These are phyloP conservation scores for Blastobotrys raffinosifermentans DNA, from an alignment of 1,139 yeast species.

Conservation along the genomic window DNA sequence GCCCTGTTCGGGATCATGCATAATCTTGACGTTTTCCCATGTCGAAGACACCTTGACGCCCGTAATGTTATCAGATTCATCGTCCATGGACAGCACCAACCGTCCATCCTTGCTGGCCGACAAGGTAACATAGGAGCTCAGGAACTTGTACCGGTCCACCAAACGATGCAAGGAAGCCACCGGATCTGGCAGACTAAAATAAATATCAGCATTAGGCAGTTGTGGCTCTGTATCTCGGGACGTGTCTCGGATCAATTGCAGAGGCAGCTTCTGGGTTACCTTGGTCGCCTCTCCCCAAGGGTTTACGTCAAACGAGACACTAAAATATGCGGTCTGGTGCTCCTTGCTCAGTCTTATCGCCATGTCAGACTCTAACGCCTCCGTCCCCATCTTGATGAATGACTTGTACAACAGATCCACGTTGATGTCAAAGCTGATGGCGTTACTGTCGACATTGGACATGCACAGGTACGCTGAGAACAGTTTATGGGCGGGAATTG, in stretches of 20 bases:
- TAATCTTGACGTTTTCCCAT: conserved; percentile 25
- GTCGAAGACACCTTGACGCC: conserved; percentile 25
- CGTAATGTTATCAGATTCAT: conserved; percentile 14
- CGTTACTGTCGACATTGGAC: conserved; percentile 14
- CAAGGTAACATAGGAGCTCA: conserved; percentile 22
- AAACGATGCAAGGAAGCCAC: conserved; percentile 14
- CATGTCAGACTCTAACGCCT: conserved; percentile 13
- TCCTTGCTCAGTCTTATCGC: conserved; percentile 20
- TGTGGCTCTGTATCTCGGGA: conserved; percentile 1
- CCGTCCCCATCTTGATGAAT: conserved; percentile 17
- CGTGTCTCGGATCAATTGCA: conserved; percentile 19
- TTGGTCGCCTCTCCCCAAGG: conserved; percentile 16
- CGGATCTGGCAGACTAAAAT: conserved; percentile 14
- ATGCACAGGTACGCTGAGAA: conserved; percentile 12
- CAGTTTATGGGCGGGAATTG: conserved; percentile 12
- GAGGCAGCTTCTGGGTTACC: conserved; percentile 29
- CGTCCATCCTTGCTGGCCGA: conserved; percentile 24
- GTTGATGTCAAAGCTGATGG: conserved; percentile 21
- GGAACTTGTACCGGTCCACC: conserved; percentile 24
- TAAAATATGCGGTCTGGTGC: conserved; percentile 22
- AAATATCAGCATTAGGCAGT: conserved; percentile 5
- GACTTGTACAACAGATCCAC: conserved; percentile 22
- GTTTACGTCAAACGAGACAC: conserved; percentile 16
- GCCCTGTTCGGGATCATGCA: conserved; percentile 14
- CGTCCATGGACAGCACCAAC: conserved; percentile 22